These are phyloP conservation scores for Fusarium verrucosum DNA, from an alignment of 2,329 filamentous ascomycete genomes.

Conservation along the genomic window DNA sequence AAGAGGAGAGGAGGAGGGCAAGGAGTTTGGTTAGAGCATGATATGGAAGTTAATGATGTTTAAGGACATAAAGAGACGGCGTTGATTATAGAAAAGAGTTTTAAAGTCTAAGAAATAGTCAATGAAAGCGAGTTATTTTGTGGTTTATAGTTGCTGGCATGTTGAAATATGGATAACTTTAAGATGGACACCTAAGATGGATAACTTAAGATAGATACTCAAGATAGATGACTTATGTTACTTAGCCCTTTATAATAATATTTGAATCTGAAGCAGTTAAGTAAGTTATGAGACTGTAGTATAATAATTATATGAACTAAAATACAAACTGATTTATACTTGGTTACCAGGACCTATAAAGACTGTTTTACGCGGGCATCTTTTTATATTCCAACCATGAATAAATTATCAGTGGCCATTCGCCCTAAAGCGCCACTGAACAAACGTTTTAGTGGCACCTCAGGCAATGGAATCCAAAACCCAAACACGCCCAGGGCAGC, in stretches of 20 bases:
- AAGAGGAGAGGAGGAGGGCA: conserved; percentile 78
- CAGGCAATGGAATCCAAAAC: conserved; percentile 16
- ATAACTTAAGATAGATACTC: no score
- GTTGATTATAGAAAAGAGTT: conserved; percentile 27
- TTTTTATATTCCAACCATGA: no score
- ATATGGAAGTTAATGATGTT: conserved; percentile 18
- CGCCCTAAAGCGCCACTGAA: conserved; percentile 18
- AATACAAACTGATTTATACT: background rate
- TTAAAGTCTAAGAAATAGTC: conserved; percentile 20
- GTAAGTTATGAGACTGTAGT: no score
- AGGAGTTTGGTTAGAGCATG: conserved; percentile 68
- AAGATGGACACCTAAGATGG: no score
- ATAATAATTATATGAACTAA: no score
- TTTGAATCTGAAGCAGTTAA: background rate
- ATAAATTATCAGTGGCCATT: background rate
- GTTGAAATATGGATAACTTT: background rate
- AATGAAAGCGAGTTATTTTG: conserved; percentile 12
- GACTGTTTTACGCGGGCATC: no score
- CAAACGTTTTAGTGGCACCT: conserved; percentile 23
- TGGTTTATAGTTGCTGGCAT: conserved; percentile 1
- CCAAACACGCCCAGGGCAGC: conserved; percentile 20
- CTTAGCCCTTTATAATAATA: background rate
- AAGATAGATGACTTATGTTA: background rate
- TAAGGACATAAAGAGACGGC: conserved; percentile 6
- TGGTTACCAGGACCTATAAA: background rate